phyloP scores from a whole-genome alignment of 805 yeast species.

The Saccharomyces mikatae region DNA sequence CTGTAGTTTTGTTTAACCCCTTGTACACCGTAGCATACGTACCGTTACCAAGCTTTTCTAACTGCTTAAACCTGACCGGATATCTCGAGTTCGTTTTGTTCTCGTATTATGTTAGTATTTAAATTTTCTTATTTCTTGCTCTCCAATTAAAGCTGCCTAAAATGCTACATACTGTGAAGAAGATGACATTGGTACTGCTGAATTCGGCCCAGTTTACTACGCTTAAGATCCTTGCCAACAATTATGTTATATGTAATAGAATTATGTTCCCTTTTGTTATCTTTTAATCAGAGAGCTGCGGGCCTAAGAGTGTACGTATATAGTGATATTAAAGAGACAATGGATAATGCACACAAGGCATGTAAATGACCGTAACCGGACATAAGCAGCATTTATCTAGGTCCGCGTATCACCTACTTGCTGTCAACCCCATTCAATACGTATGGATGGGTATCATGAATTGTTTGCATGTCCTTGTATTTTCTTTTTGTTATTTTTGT shows the following conservation, averaged over 20 bases:
- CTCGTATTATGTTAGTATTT: slow-evolving; percentile 3
- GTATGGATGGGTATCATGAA: neutral
- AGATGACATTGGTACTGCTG: slow-evolving; percentile 13
- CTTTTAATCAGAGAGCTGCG: neutral
- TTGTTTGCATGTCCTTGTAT: neutral
- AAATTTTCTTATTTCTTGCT: neutral
- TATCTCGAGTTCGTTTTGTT: neutral
- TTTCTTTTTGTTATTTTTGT: neutral
- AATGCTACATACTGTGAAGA: slow-evolving; percentile 24
- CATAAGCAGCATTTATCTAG: neutral
- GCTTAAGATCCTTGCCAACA: neutral
- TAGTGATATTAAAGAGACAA: neutral
- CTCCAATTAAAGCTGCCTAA: neutral
- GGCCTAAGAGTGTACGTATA: neutral
- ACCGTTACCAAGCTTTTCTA: slow-evolving; percentile 41
- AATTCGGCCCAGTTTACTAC: neutral
- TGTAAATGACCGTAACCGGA: neutral
- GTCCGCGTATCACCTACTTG: neutral
- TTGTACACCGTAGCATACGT: slow-evolving; percentile 97
- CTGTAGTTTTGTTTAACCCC: slow-evolving; percentile 85
- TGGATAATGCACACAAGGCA: neutral
- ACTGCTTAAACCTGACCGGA: slow-evolving; percentile 27
- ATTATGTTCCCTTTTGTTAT: neutral
- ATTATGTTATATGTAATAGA: neutral
- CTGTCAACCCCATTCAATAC: neutral